Base-by-base conservation (phyloP, 225 moss, liverwort and hornwort species). In the Marchantia paleacea region DNA sequence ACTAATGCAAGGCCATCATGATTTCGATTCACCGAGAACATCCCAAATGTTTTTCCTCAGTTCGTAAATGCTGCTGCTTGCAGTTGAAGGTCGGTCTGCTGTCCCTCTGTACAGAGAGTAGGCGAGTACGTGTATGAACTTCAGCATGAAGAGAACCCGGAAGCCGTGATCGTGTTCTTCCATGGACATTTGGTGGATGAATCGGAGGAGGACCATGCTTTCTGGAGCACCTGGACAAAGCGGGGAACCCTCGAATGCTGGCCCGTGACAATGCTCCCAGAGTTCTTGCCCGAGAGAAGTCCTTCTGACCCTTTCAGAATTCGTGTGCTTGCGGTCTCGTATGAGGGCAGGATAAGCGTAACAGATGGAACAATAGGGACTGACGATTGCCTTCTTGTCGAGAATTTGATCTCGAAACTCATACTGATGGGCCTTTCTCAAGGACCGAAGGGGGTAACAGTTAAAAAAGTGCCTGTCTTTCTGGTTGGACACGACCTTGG, bases 401-500 rank as follows among this genome's bases (percentile, higher is more conserved):
- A 75, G 26, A 75, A 14, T 13, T 55, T 75, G 26, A 54, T 75
- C 13, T 3, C 11, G 0, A 0, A 22, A 12, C 75, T 75, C 55
- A 26, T 75, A 11, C 6, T 3, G 3, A 24, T 8, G 8, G 54
- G 55, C n/a, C 26, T 14, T 15, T 14, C 10, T 69, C 4, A 47
- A 47, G 26, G 12, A 14, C 15, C 8, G 12, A 18, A 69, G 0
- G 39, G 39, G 39, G 39, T 39, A 39, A 5, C 3, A 39, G 39
- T 5, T 39, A 12, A 4, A 14, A 24, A 75, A 26, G 55, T 75
- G 26, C 75, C 75, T 12, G 30, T 75, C 16, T 22, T 75, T 75
- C 10, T 75, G 75, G 75, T 73, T 13, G 73, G 73, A 51, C 73
- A 73, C 73, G 73, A 73, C 24, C 18, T 73, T 19, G 73, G 75